These are phyloP conservation scores for Magnusiomyces paraingens DNA, from an alignment of 1,139 yeast genomes.

Conservation along the genomic window DNA sequence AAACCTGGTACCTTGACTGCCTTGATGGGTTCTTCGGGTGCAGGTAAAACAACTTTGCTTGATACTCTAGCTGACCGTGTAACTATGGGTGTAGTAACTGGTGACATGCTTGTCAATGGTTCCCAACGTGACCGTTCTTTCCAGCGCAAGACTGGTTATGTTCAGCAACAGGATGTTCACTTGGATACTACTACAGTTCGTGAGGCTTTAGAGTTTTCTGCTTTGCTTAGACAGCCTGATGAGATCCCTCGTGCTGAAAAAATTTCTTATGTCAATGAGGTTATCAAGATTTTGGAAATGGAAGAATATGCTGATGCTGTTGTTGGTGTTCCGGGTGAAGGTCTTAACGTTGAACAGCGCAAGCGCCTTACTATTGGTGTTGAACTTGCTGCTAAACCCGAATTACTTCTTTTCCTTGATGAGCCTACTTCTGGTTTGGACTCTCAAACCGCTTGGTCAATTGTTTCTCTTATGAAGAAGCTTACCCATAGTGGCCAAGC, in stretches of 20 bases:
- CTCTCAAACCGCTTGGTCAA: slow-evolving; percentile 81
- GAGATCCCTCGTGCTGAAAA: slow-evolving; percentile 49
- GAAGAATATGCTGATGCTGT: slow-evolving; percentile 63
- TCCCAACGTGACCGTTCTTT: slow-evolving; percentile 56
- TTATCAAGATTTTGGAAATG: slow-evolving; percentile 62
- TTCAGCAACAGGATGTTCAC: slow-evolving; percentile 73
- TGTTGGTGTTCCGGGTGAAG: slow-evolving; percentile 65
- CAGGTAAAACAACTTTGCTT: slow-evolving; percentile 68
- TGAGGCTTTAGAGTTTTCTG: slow-evolving; percentile 63
- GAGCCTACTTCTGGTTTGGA: slow-evolving; percentile 88
- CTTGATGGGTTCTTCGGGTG: slow-evolving; percentile 77
- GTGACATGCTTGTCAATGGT: slow-evolving; percentile 66
- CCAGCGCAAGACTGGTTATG: slow-evolving; percentile 73
- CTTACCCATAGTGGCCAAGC: slow-evolving; percentile 71
- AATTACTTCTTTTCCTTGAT: slow-evolving; percentile 65
- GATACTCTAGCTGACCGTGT: slow-evolving; percentile 69
- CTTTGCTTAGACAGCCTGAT: slow-evolving; percentile 62
- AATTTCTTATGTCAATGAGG: slow-evolving; percentile 58
- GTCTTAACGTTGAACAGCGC: slow-evolving; percentile 71
- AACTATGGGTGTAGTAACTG: slow-evolving; percentile 66
- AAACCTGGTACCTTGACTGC: slow-evolving; percentile 67
- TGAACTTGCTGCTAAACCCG: slow-evolving; percentile 77
- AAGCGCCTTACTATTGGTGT: slow-evolving; percentile 75
- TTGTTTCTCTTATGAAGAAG: slow-evolving; percentile 62
- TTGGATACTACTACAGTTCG: slow-evolving; percentile 63